Evolutionary conservation across 1,284 basidiomycete species (phyloP), one percentile per base, ranked within the genome.

Genomic region (Trametes versicolor): DNA sequence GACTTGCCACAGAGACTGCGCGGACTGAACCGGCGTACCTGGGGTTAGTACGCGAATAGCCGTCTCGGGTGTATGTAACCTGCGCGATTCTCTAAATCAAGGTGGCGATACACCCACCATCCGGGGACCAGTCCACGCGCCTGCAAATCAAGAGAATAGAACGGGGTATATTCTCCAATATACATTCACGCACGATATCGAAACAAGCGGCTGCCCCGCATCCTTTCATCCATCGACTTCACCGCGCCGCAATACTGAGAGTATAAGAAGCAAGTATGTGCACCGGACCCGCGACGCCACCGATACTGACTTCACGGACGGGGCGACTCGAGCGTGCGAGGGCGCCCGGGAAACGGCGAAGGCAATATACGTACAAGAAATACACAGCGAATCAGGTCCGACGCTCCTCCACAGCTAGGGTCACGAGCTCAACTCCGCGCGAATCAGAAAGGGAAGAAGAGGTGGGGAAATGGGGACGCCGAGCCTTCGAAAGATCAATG

Each of bases 281-380:
- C 60, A 64, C 63, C 66, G 60, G 54, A 52, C 66, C 66, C 41
- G 63, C 62, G 65, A 64, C 59, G 60, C 56, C 64, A 62, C 32
- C 50, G 21, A 54, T 50, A 58, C 51, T 29, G 41, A 58, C 58
- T 57, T 32, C 52, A 36, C 27, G 45, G 29, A 23, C 6, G 15
- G 17, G 6, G 8, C 41, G 41, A n/a, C 41, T 19, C 41, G 41
- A 39, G 47, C 27, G 49, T 32, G 36, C 27, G 48, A 41, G 58
- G 15, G 48, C 25, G 47, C 34, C 49, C 50, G 37, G 51, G 43
- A 15, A 43, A 47, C 58, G 37, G 36, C 39, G 49, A 43, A 60
- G 64, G 43, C 49, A 37, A 52, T 65, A 65, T 69, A 69, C 67
- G 67, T 69, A 69, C 68, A 66, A 50, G 58, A 54, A 63, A 57